Evolutionary conservation across 2,329 filamentous ascomycete genomes (phyloP).

Genomic region (Stemphylium vesicarium): DNA sequence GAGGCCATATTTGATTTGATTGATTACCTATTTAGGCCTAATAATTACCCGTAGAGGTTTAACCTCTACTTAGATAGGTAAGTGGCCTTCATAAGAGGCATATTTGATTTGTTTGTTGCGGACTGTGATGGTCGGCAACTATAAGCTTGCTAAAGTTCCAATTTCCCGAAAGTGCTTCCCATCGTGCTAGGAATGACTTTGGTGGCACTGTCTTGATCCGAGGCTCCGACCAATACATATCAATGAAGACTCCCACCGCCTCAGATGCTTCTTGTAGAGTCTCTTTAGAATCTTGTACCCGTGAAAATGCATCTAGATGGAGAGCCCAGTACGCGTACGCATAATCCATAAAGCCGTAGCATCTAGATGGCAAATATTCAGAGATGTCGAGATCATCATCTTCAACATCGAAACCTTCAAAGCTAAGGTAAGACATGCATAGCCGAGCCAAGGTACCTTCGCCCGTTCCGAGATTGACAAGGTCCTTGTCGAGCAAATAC

Average conservation of each 20-base stretch:
- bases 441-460: not conserved
- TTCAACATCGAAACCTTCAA: not conserved
- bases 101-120: too few species aligned
- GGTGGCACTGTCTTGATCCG: not conserved
- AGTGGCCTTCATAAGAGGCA: too few species aligned
- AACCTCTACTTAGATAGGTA: too few species aligned
- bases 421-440: constrained; percentile 5
- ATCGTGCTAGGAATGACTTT: constrained; percentile 4
- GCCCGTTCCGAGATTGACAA: constrained; percentile 1
- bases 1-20: too few species aligned
- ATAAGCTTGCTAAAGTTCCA: constrained; percentile 5
- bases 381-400: not conserved
- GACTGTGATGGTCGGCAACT: not conserved
- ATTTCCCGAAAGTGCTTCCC: constrained; percentile 1
- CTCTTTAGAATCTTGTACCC: not conserved
- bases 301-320: constrained; percentile 6
- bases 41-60: too few species aligned
- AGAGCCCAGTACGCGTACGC: constrained; percentile 10
- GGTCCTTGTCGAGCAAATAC: constrained; percentile 4
- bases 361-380: constrained; percentile 1
- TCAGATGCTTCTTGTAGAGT: not conserved
- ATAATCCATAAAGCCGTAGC: constrained; percentile 11
- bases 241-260: constrained; percentile 3
- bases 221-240: constrained; percentile 5
- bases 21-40: too few species aligned